Conservation (phyloP, 2,329 filamentous ascomycete genomes). For the Ophiocordyceps sinensis region DNA sequence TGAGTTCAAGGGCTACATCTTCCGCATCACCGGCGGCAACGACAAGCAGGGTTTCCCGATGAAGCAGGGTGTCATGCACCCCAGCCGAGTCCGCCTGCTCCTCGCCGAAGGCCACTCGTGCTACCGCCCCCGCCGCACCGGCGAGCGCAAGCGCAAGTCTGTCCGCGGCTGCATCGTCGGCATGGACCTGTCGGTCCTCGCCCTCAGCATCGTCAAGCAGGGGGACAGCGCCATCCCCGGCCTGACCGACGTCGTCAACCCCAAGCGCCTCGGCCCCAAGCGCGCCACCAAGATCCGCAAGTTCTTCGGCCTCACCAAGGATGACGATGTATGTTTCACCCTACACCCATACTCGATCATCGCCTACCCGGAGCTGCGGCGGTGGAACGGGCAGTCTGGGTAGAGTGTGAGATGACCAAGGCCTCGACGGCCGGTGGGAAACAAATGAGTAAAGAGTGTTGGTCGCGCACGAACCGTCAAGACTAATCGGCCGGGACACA, state of each 20-base stretch:
- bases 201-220: constrained; percentile 95
- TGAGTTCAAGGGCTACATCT: constrained; percentile 99
- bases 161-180: constrained; percentile 98
- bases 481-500: constrained; percentile 24
- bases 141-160: constrained; percentile 99
- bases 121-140: constrained; percentile 95
- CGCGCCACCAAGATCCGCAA: constrained; percentile 98
- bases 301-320: constrained; percentile 99
- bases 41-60: constrained; percentile 99
- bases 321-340: constrained; percentile 90
- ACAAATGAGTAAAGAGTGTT: constrained; percentile 7
- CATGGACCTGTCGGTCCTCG: constrained; percentile 88
- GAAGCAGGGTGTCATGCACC: constrained; percentile 99
- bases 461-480: constrained; percentile 5
- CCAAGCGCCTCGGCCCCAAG: constrained; percentile 99
- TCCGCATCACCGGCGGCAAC: constrained; percentile 99
- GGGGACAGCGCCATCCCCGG: constrained; percentile 89
- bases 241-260: constrained; percentile 93
- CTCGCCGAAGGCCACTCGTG: constrained; percentile 95
- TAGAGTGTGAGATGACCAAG: constrained; percentile 44
- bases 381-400: constrained; percentile 28
- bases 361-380: constrained; percentile 49
- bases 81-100: constrained; percentile 94
- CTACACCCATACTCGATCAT: constrained; percentile 45
- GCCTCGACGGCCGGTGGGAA: constrained; percentile 5